Base-by-base conservation (phyloP, 2,329 filamentous ascomycete species). In the Helminthosporium solani region DNA sequence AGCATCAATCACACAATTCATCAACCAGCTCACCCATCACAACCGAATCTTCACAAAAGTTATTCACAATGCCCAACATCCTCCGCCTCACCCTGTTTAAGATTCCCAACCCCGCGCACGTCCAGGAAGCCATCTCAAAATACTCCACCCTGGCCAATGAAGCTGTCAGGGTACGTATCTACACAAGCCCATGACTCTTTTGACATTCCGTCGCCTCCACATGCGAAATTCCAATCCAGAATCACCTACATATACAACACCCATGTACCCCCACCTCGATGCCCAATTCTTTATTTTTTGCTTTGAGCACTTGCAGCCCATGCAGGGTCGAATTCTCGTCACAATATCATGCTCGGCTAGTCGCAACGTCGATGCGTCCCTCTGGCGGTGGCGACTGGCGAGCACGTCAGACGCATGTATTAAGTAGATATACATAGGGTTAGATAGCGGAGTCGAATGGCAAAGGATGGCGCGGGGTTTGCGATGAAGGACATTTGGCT, bases 61-160 rank as follows among this genome's bases (percentile, higher is more conserved):
- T 28, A 45, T 45, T 20, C 25, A 63, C 34, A 31, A 70, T 68
- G 66, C 42, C 61, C 9, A 58, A 59, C 40, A 63, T 71, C 52
- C 47, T 63, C 42, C 68, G 68, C 46, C 52, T 70, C 39, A 70
- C 67, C 11, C 54, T 70, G 23, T 68, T 71, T 63, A 70, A 71
- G 51, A 55, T 70, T 46, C 53, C 63, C 42, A 60, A 70, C 35
- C 18, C 46, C 3, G 50, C 60, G 25, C 42, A 58, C 45, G 46
- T 70, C 45, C 50, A 66, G 47, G 58, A 60, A 42, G 56, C 60
- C 3, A 53, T 67, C 39, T 42, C 59, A 16, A 66, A 63, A 48
- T 71, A 68, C 61, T 57, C 62, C 7, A 61, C 64, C 8, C 54
- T 71, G 47, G 50, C 44, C 41, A 53, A 60, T 33, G 61, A 68